A percentile compares a stretch with the other conserved stretches of the same genome.
Conservation (phyloP, 2,329 filamentous ascomycete species). For the Sclerotinia sclerotiorum region DNA sequence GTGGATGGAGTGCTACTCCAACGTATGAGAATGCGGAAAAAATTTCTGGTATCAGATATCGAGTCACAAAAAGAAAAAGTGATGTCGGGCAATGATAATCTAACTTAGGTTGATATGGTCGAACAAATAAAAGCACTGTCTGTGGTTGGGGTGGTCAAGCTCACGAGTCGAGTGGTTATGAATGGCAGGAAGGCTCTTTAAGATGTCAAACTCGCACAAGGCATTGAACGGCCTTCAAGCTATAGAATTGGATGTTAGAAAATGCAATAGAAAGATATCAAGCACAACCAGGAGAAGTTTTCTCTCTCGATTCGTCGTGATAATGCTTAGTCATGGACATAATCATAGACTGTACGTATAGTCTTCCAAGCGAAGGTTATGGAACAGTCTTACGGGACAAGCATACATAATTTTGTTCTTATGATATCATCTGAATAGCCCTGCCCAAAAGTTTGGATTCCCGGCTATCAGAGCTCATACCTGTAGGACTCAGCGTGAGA, state of each 20-base stretch:
- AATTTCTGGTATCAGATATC: not conserved
- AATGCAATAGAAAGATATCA: not conserved
- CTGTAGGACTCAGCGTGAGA: too few species aligned
- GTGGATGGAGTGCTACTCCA: conserved; percentile 13
- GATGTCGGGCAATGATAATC: not conserved
- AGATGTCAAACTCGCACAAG: not conserved
- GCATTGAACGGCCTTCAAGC: not conserved
- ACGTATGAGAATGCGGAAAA: conserved; percentile 12
- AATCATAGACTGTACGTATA: not conserved
- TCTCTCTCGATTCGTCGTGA: not conserved
- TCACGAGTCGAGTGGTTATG: not conserved
- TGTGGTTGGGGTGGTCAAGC: not conserved
- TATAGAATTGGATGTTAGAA: not conserved
- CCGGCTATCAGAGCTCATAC: too few species aligned
- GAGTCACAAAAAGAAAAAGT: not conserved
- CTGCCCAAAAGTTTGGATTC: too few species aligned
- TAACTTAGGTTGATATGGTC: not conserved
- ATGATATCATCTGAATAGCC: too few species aligned
- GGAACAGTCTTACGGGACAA: too few species aligned
- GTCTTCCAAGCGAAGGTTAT: too few species aligned
- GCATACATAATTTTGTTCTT: too few species aligned
- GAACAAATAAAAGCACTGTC: not conserved
- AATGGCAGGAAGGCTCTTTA: not conserved
- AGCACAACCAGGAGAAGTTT: not conserved
- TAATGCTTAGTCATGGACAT: not conserved